Evolutionary conservation across 1,284 basidiomycete species (phyloP).

Genomic region (Laetiporus sulphureus): DNA sequence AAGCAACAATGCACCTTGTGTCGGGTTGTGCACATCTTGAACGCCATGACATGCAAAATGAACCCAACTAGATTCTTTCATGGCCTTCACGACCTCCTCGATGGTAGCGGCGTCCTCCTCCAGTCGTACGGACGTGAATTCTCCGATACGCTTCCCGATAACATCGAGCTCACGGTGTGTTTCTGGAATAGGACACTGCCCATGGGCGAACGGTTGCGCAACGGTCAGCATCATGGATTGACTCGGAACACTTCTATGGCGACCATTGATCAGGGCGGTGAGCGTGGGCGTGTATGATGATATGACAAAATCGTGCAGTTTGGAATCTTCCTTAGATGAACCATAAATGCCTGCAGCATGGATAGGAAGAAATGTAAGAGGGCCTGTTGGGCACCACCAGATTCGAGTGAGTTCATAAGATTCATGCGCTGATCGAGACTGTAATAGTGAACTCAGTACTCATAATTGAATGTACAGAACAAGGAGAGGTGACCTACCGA

Average conservation of each 20-base stretch:
- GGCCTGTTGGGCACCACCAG: conserved; percentile 30
- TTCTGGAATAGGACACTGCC: neutral
- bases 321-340: neutral
- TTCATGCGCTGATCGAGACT: neutral
- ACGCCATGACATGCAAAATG: conserved; percentile 27
- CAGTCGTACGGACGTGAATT: neutral
- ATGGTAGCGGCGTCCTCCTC: conserved; percentile 14
- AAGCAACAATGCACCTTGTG: conserved; percentile 12
- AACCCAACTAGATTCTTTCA: conserved; percentile 16
- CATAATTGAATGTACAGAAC: neutral
- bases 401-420: conserved; percentile 13
- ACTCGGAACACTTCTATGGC: neutral
- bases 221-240: neutral
- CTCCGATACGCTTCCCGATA: neutral
- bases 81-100: conserved; percentile 11
- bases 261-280: conserved; percentile 8
- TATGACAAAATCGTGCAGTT: conserved; percentile 13
- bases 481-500: neutral
- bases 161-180: neutral
- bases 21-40: conserved; percentile 10
- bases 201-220: neutral
- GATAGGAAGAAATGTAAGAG: no score
- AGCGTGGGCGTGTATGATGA: conserved; percentile 23
- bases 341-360: conserved; percentile 20
- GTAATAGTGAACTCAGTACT: neutral